Base-by-base conservation (phyloP, 202 grass and related monocot species). In the Zizania palustris region DNA sequence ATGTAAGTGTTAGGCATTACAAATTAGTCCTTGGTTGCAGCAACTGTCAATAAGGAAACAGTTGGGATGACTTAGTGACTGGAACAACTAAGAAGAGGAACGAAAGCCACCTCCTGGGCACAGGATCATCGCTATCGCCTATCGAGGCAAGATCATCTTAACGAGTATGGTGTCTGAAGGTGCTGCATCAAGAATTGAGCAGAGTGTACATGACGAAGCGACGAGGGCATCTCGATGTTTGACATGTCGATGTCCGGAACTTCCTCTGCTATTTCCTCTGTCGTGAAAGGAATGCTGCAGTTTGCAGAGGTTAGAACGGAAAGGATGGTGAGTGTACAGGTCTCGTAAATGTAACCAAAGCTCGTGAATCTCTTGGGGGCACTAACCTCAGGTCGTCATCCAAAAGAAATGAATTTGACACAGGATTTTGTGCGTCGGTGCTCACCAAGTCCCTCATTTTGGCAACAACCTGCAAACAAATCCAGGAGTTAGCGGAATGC, bases 381-480 rank as follows among this genome's bases (percentile, higher is more conserved):
- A 82, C 83, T 80, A 71, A 90, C 92, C 88, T 88, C 81, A 96
- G 80, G 76, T 96, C 93, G 83, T 96, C 93, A 43, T 96, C 93
- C 16, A 96, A 65, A 60, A 96, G 88, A 84, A 96, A 96, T 28
- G 93, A 92, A 87, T 96, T 96, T 13, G 93, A 96, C 36, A 83
- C 79, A 72, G 86, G 78, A 88, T 89, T 96, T 81, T 83, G 84
- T 11, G 72, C 68, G 50, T 92, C 93, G 39, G 82, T 88, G 83
- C 87, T 92, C 70, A 92, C 89, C 87, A 88, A 83, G 75, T 96
- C 89, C 44, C 87, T 92, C 93, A 96, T 92, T 78, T 43, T 88
- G 60, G 82, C 89, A 83, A 96, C 85, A 56, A 92, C 89, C 93
- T 92, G 79, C 49, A 78, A 59, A 60, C 3, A 65, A 69, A 60